Percentiles rank a stretch among this genome's conserved stretches.
Evolutionary conservation across 2,329 filamentous ascomycete genomes (phyloP).

Genomic region (Blastomyces silverae): DNA sequence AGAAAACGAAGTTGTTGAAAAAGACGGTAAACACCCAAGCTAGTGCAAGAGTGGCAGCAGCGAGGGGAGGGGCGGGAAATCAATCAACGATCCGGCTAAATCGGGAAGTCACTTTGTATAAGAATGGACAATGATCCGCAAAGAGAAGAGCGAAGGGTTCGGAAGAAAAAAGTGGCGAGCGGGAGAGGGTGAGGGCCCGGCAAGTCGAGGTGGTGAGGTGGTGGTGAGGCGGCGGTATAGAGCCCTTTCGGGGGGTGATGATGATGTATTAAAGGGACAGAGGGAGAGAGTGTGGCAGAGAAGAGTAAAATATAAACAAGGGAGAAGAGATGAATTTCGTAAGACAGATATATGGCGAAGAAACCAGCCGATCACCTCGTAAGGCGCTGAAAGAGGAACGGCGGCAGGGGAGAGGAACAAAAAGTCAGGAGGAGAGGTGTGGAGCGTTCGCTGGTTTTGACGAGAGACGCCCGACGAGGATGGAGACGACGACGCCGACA

Average conservation of each 20-base stretch:
- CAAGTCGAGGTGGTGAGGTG: neutral
- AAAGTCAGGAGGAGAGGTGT: slow-evolving; percentile 5
- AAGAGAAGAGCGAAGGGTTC: neutral
- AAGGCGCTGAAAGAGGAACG: slow-evolving; percentile 1
- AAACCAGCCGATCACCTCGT: slow-evolving; percentile 11
- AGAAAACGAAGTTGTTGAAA: neutral
- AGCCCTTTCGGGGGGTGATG: neutral
- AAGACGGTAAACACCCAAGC: slow-evolving; percentile 1
- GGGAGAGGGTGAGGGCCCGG: neutral
- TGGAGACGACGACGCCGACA: too few species aligned
- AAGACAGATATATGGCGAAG: slow-evolving; percentile 4
- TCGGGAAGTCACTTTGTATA: neutral
- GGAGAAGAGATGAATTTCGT: neutral
- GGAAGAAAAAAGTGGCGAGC: neutral
- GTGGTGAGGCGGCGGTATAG: neutral
- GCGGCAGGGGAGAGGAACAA: neutral
- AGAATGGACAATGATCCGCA: neutral
- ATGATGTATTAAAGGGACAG: neutral
- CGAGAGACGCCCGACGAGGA: neutral
- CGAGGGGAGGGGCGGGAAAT: neutral
- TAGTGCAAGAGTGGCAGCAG: slow-evolving; percentile 4
- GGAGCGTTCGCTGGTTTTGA: neutral
- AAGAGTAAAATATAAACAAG: slow-evolving; percentile 2
- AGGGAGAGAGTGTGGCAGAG: neutral
- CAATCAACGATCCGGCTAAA: neutral